Percentiles rank a stretch among this genome's conserved stretches.
Conservation (phyloP, 371 early-diverging fungal species). For the Vairimorpha necatrix region DNA sequence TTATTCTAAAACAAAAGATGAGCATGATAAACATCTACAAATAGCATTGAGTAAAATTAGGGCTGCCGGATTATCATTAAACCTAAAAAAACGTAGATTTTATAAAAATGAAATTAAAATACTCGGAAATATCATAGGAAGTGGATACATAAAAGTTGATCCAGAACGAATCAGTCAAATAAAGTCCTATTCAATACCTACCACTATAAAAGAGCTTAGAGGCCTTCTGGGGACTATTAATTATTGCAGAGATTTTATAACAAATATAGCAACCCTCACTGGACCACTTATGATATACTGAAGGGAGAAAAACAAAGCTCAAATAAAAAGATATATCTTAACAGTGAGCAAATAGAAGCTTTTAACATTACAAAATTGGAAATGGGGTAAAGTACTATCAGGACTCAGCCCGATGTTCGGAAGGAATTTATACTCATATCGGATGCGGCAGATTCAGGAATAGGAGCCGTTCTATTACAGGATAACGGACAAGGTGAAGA, state of each 20-base stretch:
- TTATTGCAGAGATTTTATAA: too few species aligned
- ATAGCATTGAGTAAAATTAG: background rate
- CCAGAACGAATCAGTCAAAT: slow-evolving; percentile 21
- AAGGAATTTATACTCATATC: slow-evolving; percentile 39
- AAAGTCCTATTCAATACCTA: background rate
- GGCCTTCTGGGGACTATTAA: slow-evolving; percentile 28
- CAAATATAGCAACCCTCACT: too few species aligned
- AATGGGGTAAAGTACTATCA: background rate
- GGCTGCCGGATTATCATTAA: background rate
- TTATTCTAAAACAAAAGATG: slow-evolving; percentile 7
- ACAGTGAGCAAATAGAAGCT: too few species aligned
- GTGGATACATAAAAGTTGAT: background rate
- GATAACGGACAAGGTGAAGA: background rate
- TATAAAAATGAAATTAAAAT: slow-evolving; percentile 27
- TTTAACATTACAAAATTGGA: too few species aligned
- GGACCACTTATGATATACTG: too few species aligned
- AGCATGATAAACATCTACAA: slow-evolving; percentile 25
- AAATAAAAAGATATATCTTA: too few species aligned
- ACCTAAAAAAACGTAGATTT: slow-evolving; percentile 16
- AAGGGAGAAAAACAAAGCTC: too few species aligned
- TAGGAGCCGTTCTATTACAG: slow-evolving; percentile 35
- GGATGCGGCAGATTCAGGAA: slow-evolving; percentile 23
- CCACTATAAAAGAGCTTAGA: slow-evolving; percentile 17
- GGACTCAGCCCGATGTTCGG: slow-evolving; percentile 7
- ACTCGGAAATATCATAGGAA: slow-evolving; percentile 12